Base-by-base conservation (phyloP, 768 basidiomycete species). In the Strobilomyces confusus region DNA sequence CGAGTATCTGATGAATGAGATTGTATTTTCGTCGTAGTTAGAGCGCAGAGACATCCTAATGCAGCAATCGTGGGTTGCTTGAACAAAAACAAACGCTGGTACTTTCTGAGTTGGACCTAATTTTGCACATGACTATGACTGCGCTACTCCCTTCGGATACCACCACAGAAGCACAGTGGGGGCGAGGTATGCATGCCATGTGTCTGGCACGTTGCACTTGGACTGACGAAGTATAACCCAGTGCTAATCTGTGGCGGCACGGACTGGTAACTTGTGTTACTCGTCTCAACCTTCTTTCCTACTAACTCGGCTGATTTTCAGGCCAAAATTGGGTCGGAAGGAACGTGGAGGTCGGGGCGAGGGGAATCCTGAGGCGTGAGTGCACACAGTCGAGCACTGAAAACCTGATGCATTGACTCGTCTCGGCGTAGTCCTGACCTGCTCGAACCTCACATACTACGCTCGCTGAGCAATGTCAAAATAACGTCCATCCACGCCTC, bases 161-260 rank as follows among this genome's bases (percentile, higher is more conserved):
- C 43, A 60, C 48, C 49, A 63, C 55, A 49, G 69, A 71, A 62
- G 66, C 63, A 54, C 71, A 73, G 58, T 80, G 79, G 78, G 79
- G 78, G 58, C 65, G 72, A 67, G 70, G 72, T 72, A 54, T 49
- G 66, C 57, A 22, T 44, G 33, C 15, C 40, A 37, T 46, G 46
- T 54, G 48, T 46, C 41, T 55, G 55, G 23, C 50, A 58, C 44
- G 51, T 55, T 48, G 20, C 40, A 30, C 43, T 14, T 23, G 48
- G 41, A 41, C 55, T 68, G 49, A 70, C 36, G 41, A 49, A 52
- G 50, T 45, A 20, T 37, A 54, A 58, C 43, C 23, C 14, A 95
- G 92, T 92, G 37, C 70, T 92, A 59, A 84, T 94, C 59, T 88
- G 86, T 63, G 92, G 92, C 49, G 92, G 92, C 48, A 91, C 87